phyloP scores from a whole-genome alignment of 306 rosid genomes.

The Castanea crenata region DNA sequence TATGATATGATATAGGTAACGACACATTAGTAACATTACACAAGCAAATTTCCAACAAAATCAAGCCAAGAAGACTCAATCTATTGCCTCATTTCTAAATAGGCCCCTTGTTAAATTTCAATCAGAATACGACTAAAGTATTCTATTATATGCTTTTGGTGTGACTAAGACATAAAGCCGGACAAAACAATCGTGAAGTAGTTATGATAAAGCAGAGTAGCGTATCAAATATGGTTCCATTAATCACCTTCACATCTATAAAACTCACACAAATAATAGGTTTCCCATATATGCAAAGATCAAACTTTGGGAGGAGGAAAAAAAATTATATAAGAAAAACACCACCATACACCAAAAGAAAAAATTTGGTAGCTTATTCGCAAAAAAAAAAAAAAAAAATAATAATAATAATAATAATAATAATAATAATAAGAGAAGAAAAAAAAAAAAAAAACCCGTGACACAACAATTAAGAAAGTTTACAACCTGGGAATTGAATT shows the following conservation, averaged over 20 bases:
- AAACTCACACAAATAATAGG: neutral
- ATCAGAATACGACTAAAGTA: neutral
- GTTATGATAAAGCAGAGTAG: neutral
- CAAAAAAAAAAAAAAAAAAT: too few species aligned
- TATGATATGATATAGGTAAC: neutral
- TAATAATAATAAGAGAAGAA: too few species aligned
- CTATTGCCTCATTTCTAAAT: neutral
- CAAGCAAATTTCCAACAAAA: neutral
- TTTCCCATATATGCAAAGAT: neutral
- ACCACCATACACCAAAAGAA: neutral
- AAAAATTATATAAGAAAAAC: neutral
- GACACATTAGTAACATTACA: conserved; percentile 2
- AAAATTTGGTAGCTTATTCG: neutral
- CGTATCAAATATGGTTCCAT: neutral
- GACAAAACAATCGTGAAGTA: neutral
- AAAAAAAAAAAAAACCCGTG: neutral
- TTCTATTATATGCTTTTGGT: neutral
- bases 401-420: too few species aligned
- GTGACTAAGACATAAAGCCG: neutral
- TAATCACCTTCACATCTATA: neutral
- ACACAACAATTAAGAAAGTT: neutral
- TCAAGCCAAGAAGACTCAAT: neutral
- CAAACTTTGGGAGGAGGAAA: neutral
- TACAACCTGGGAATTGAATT: conserved; percentile 1
- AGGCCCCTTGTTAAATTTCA: neutral